phyloP scores from a whole-genome alignment of 345 rosid species.

The Rhodomyrtus tomentosa region DNA sequence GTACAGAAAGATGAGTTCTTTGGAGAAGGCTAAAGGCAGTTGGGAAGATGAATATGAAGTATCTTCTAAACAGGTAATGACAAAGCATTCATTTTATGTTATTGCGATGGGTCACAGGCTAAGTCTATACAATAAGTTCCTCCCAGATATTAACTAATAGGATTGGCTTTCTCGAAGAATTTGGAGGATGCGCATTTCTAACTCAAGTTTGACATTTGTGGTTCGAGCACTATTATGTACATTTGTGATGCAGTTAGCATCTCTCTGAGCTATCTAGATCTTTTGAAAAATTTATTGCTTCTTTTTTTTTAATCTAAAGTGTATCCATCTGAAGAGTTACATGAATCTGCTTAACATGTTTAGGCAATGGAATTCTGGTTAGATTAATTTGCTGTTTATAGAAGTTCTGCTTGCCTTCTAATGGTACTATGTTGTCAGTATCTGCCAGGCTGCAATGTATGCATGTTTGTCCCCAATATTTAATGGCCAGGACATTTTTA shows the following conservation, averaged over 20 bases:
- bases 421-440: background rate
- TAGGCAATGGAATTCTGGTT: background rate
- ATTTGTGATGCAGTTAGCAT: background rate
- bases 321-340: background rate
- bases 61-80: slow-evolving; percentile 82
- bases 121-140: background rate
- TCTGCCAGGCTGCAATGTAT: background rate
- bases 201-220: background rate
- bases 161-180: background rate
- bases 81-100: background rate
- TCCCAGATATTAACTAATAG: background rate
- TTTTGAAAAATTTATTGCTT: background rate
- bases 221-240: background rate
- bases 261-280: background rate
- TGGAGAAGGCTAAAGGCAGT: slow-evolving; percentile 67
- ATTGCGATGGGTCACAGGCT: background rate
- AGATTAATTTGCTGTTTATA: background rate
- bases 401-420: background rate
- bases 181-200: background rate
- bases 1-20: slow-evolving; percentile 57
- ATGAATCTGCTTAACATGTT: background rate
- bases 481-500: no score
- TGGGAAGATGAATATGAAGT: slow-evolving; percentile 97
- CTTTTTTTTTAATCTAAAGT: background rate
- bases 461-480: background rate